phyloP scores from a whole-genome alignment of 371 early-diverging fungal species.

The Mortierella sp. region DNA sequence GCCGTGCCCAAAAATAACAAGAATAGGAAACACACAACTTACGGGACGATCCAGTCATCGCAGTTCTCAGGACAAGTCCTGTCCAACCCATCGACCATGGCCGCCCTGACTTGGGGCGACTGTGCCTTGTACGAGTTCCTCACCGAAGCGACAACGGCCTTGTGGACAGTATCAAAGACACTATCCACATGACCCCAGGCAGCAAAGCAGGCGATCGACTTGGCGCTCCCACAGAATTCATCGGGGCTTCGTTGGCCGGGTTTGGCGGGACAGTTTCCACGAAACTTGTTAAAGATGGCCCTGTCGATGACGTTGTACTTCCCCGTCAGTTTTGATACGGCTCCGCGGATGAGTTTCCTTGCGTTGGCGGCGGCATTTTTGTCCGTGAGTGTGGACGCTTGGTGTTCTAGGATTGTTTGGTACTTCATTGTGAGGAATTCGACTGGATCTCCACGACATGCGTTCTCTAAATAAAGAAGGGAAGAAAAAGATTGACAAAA shows the following conservation, averaged over 20 bases:
- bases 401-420: constrained; percentile 19
- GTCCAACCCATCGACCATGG: constrained; percentile 21
- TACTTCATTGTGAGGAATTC: constrained; percentile 26
- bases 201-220: constrained; percentile 44
- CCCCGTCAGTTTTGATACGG: constrained; percentile 12
- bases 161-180: constrained; percentile 33
- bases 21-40: constrained; percentile 2
- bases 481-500: background rate
- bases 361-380: background rate
- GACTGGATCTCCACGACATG: constrained; percentile 42
- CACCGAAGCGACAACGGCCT: constrained; percentile 11
- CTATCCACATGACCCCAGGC: constrained; percentile 35
- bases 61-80: constrained; percentile 45
- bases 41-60: constrained; percentile 41
- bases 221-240: constrained; percentile 50
- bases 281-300: constrained; percentile 39
- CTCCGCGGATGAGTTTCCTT: constrained; percentile 6
- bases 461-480: constrained; percentile 17
- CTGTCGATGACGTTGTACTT: constrained; percentile 26
- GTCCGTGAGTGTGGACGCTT: constrained; percentile 5
- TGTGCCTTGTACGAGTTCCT: constrained; percentile 1
- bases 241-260: constrained; percentile 24
- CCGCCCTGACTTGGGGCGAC: constrained; percentile 2
- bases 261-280: constrained; percentile 18
- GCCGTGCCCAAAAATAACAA: background rate